Base-by-base conservation (phyloP, 2,329 filamentous ascomycete genomes). In the Hymenoscyphus infarciens region DNA sequence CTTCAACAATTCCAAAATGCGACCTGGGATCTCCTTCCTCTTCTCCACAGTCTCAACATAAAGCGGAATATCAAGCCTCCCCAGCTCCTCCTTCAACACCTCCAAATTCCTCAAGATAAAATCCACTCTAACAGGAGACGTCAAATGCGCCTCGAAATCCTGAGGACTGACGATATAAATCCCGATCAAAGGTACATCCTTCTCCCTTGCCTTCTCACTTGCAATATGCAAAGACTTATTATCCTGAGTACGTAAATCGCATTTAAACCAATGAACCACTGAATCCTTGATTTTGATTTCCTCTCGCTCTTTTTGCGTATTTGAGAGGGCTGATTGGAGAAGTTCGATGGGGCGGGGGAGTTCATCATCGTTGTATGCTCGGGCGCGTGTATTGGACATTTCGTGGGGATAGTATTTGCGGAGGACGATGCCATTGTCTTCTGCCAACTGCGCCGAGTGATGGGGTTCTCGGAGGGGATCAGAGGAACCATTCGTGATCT, bases 221-320 rank as follows among this genome's bases (percentile, higher is more conserved):
- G 92, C 92, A 64, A 87, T 75, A 38, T 83, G 81, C 27, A 97
- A 75, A 0, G 84, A 84, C 8, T 83, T 88, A 73, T 96, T 97
- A 74, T 97, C 93, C 0, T 77, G 75, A 1, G 83, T 80, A 2
- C 92, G 83, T 58, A 96, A 76, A 74, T 97, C 93, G 71, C 84
- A 86, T 76, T 95, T 96, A 79, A 94, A 97, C 92, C 92, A 97
- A 76, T 96, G 91, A 0, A 96, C 84, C 0, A 96, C 88, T 0
- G 87, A 85, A 29, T 84, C 78, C 33, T 83, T 83, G 0, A 81
- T 77, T 1, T 77, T 65, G 13, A 89, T 81, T 1, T 77, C 75
- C 31, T 80, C 77, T 8, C 90, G 82, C 39, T 76, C 74, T 0
- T 76, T 69, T 2, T 80, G 76, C 0, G 91, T 95, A 1, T 87